Evolutionary conservation across 495 filamentous ascomycete genomes (phyloP).

Genomic region (Trichocladium antarcticum): DNA sequence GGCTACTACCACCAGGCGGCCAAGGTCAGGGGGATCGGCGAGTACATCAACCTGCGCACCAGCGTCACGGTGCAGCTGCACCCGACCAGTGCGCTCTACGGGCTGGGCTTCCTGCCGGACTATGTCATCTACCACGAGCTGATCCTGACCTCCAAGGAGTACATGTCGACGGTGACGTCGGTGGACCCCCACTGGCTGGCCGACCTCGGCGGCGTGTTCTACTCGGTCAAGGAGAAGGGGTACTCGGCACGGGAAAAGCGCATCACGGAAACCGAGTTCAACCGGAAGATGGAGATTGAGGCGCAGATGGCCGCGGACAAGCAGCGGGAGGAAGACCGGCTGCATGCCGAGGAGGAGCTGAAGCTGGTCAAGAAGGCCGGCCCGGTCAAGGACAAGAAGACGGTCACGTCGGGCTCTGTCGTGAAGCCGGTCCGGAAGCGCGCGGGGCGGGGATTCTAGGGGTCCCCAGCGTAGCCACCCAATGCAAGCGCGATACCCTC

Average conservation of each 20-base stretch:
- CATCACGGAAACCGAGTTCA: conserved; percentile 89
- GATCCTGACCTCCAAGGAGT: conserved; percentile 93
- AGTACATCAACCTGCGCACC: conserved; percentile 93
- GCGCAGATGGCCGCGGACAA: conserved; percentile 85
- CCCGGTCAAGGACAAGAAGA: conserved; percentile 40
- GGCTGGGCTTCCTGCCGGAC: conserved; percentile 84
- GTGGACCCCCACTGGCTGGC: conserved; percentile 98
- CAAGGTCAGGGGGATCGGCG: conserved; percentile 88
- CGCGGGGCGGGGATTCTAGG: conserved; percentile 23
- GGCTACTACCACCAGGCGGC: conserved; percentile 99
- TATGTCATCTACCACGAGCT: conserved; percentile 98
- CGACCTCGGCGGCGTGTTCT: conserved; percentile 97
- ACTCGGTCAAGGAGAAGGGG: conserved; percentile 94
- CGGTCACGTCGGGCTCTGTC: conserved; percentile 43
- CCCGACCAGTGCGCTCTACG: conserved; percentile 86
- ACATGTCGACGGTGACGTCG: conserved; percentile 94
- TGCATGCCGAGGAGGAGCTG: conserved; percentile 37
- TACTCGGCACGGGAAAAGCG: conserved; percentile 83
- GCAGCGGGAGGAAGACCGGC: conserved; percentile 52
- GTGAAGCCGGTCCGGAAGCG: conserved; percentile 50
- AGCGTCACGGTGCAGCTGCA: conserved; percentile 89
- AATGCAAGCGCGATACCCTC: no score
- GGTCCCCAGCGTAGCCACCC: no score
- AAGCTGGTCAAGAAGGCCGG: conserved; percentile 37
- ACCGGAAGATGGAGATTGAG: conserved; percentile 91